A percentile compares a stretch with the other conserved stretches of the same genome.
Evolutionary conservation across 1,139 yeast genomes (phyloP).

Genomic region (Yamadazyma triangularis): DNA sequence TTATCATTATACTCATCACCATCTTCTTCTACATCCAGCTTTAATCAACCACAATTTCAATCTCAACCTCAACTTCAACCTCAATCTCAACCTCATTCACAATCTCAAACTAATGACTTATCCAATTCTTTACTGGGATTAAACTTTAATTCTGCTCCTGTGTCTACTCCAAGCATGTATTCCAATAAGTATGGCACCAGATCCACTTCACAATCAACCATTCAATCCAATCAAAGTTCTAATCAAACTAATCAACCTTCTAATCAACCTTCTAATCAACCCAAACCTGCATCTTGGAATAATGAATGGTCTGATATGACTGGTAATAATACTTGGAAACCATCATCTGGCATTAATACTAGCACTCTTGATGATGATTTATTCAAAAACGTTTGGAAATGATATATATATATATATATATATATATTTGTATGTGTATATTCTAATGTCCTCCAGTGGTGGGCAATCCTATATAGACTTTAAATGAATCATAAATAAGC

Average conservation of each 20-base stretch:
- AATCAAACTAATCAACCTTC: slow-evolving; percentile 2
- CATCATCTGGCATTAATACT: slow-evolving; percentile 8
- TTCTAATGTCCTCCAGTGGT: slow-evolving; percentile 70
- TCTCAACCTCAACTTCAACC: slow-evolving; percentile 8
- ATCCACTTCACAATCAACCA: slow-evolving; percentile 6
- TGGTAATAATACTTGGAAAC: slow-evolving; percentile 15
- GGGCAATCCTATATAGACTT: slow-evolving; percentile 86
- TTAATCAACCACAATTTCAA: slow-evolving; percentile 19
- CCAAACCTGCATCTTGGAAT: slow-evolving; percentile 19
- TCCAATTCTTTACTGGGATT: slow-evolving; percentile 34
- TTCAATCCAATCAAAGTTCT: slow-evolving; percentile 4
- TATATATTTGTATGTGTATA: not conserved
- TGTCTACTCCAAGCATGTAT: slow-evolving; percentile 4
- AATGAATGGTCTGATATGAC: slow-evolving; percentile 36
- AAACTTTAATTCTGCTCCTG: slow-evolving; percentile 15
- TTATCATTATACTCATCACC: slow-evolving; percentile 83
- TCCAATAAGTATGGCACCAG: slow-evolving; percentile 1
- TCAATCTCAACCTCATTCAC: slow-evolving; percentile 7
- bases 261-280: slow-evolving; percentile 5
- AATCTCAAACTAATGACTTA: slow-evolving; percentile 17
- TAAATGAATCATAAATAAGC: slow-evolving; percentile 92
- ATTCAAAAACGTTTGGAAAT: slow-evolving; percentile 58
- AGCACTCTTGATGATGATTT: slow-evolving; percentile 37
- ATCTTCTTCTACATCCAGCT: slow-evolving; percentile 34
- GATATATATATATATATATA: slow-evolving; percentile 1